Conservation (phyloP, 164 flowering plant genomes). For the Akebia trifoliata region DNA sequence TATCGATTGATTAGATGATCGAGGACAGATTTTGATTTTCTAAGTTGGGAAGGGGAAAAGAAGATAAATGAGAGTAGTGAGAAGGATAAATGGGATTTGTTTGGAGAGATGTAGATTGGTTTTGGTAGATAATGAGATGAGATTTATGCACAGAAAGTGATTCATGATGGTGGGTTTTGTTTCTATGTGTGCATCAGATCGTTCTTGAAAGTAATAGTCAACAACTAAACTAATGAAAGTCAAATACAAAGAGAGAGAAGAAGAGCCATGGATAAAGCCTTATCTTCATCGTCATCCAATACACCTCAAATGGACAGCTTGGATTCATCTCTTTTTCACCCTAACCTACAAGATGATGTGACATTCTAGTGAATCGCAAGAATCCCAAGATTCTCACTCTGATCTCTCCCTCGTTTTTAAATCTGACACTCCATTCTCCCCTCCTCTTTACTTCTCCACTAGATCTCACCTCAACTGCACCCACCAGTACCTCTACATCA, state of each 20-base stretch:
- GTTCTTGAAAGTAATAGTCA: no score
- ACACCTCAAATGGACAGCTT: no score
- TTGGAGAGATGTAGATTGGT: no score
- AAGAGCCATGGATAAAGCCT: no score
- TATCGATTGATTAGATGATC: constrained; percentile 1
- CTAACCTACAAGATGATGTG: constrained; percentile 64
- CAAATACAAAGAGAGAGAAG: no score
- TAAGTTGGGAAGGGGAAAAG: neutral
- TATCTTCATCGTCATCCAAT: constrained; percentile 8
- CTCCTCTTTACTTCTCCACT: constrained; percentile 44
- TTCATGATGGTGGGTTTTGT: no score
- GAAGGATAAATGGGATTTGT: neutral
- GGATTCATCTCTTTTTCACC: constrained; percentile 28
- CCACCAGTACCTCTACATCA: constrained; percentile 45
- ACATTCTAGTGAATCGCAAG: constrained; percentile 62
- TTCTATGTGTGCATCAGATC: no score
- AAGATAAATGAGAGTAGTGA: neutral
- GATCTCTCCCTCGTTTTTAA: constrained; percentile 54
- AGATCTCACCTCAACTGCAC: constrained; percentile 42
- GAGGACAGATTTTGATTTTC: neutral
- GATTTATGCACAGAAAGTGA: no score
- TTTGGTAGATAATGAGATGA: no score
- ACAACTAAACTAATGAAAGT: no score
- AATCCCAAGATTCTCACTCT: constrained; percentile 47
- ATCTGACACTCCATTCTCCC: constrained; percentile 45